Base-by-base conservation (phyloP, 805 yeast species). In the Pichia manshurica region DNA sequence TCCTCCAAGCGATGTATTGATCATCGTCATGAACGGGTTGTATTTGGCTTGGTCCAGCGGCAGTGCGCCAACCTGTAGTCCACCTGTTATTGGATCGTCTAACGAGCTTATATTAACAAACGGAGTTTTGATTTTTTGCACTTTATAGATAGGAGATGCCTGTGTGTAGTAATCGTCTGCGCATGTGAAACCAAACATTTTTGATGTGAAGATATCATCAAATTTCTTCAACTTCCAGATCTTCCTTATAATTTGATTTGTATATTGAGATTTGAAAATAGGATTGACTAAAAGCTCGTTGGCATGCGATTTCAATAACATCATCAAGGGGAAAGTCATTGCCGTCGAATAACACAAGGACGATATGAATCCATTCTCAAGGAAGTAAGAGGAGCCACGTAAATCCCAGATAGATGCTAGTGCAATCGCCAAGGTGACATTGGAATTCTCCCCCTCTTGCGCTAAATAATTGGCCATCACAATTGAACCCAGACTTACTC, bases 361-460 rank as follows among this genome's bases (percentile, higher is more conserved):
- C 3, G 83, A 80, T 39, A 79, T 55, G 20, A 58, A 59, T 5
- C 73, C 63, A 16, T 60, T 54, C 36, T 70, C 68, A 39, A 87
- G 57, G 25, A 64, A 67, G 45, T 64, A 55, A 12, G 77, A 68
- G 22, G 84, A 73, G 39, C 72, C 71, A 16, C 64, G 61, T 62
- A 87, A 64, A 57, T 87, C 91, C 91, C 93, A 87, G 1, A 95
- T 91, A 46, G 72, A 70, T 35, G 84, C 81, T 7, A 86, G 72
- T 4, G 80, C 70, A 36, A 75, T 70, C 1, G 86, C 89, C 22
- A 82, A 79, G 29, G 69, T 68, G 33, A 80, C 60, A 16, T 66
- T 65, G 22, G 69, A 62, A n/a, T 69, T 58, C 1, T 67, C 73
- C 10, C 76, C 78, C 54, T 79, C 81, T 57, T 78, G 83, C 9